Evolutionary conservation across 495 filamentous ascomycete species (phyloP).

Genomic region (Stereocaulon alpinum): DNA sequence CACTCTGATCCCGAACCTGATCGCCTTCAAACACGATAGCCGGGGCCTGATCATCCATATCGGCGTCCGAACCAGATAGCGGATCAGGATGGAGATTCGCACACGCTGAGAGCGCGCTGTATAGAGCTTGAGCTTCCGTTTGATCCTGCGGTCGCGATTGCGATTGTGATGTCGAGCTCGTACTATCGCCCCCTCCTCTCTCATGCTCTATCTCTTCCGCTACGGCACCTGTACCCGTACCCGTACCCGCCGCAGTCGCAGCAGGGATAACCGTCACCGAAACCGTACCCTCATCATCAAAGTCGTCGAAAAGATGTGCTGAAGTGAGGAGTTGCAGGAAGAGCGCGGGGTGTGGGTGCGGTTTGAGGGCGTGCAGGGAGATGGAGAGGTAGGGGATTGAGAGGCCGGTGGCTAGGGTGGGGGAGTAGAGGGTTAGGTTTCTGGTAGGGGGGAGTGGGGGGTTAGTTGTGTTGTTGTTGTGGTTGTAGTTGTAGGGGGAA

Average conservation of each 20-base stretch:
- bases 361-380: conserved; percentile 78
- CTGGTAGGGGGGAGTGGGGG: not conserved
- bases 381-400: conserved; percentile 81
- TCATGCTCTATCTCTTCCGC: not conserved
- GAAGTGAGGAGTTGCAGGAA: conserved; percentile 20
- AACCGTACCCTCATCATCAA: conserved; percentile 52
- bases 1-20: conserved; percentile 33
- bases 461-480: not conserved
- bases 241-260: not conserved
- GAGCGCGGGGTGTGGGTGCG: conserved; percentile 30
- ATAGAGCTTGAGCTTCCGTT: conserved; percentile 43
- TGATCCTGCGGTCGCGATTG: conserved; percentile 23
- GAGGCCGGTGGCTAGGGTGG: conserved; percentile 48
- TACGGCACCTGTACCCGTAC: no score
- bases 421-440: conserved; percentile 56
- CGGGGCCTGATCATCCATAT: conserved; percentile 29
- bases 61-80: conserved; percentile 40
- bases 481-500: no score
- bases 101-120: conserved; percentile 71
- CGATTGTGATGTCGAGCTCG: conserved; percentile 17
- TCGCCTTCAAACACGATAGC: conserved; percentile 49
- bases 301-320: conserved; percentile 48
- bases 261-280: conserved; percentile 64
- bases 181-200: no score
- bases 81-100: conserved; percentile 86